Percentiles rank a stretch among this genome's conserved stretches.
These are phyloP conservation scores for Clathrospora elynae DNA, from an alignment of 2,329 filamentous ascomycete species.

Conservation along the genomic window DNA sequence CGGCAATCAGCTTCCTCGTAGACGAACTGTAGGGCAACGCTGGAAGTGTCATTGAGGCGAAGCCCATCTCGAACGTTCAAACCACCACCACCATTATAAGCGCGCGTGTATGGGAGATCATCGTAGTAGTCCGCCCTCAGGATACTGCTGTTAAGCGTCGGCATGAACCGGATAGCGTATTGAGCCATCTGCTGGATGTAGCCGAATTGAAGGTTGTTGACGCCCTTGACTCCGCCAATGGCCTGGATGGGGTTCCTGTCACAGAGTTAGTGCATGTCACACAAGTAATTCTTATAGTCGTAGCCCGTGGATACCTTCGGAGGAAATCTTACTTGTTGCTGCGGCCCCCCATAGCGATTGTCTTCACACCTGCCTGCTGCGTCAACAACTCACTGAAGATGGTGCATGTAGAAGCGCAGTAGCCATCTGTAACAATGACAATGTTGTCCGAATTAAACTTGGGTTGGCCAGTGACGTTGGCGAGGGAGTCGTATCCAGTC, in stretches of 20 bases:
- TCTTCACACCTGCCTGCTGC: conserved; percentile 59
- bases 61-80: conserved; percentile 48
- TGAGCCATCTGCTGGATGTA: conserved; percentile 40
- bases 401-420: conserved; percentile 64
- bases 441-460: conserved; percentile 61
- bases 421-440: conserved; percentile 62
- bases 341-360: conserved; percentile 59
- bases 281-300: too few species aligned
- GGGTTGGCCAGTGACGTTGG: conserved; percentile 51
- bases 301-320: too few species aligned
- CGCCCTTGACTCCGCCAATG: conserved; percentile 60
- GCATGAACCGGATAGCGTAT: conserved; percentile 28
- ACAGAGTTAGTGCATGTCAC: too few species aligned
- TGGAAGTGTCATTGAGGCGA: conserved; percentile 35
- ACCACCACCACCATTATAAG: conserved; percentile 20
- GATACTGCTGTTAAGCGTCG: conserved; percentile 33
- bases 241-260: conserved; percentile 60
- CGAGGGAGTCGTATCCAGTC: conserved; percentile 41
- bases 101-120: conserved; percentile 35
- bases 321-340: too few species aligned
- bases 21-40: conserved; percentile 46
- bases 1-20: conserved; percentile 50
- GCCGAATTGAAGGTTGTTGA: conserved; percentile 44
- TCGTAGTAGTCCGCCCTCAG: conserved; percentile 33
- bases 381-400: conserved; percentile 62